Evolutionary conservation across 1,139 yeast genomes (phyloP), one percentile per base, ranked within the genome.

Genomic region (Wickerhamomyces sp.): DNA sequence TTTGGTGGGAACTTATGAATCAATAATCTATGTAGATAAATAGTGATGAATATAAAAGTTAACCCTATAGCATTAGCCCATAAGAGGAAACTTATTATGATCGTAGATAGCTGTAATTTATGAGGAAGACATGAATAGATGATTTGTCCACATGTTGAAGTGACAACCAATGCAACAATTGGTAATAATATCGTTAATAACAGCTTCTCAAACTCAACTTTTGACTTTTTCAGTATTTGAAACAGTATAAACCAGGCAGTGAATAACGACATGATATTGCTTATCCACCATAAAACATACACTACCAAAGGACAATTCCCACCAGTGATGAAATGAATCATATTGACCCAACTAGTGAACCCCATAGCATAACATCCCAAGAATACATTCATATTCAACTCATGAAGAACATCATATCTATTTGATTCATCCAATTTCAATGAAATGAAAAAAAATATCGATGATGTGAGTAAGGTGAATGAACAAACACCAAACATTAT

Each of bases 291-390:
- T 34, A 87, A 63, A 1, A 71, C 76, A 62, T 77, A 85, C 3
- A 72, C 60, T 4, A 76, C 73, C 4, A 72, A 61, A 35, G 72
- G 65, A 66, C 73, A 69, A 10, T 55, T 50, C 6, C 63, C 65
- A 9, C 64, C 61, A 6, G 73, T 33, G 6, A 55, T 34, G 6
- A 38, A 27, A 27, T 62, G 36, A 23, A 79, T 64, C 64, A 76
- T 74, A 58, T 80, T 83, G 41, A 84, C 72, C 49, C 88, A 64
- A 2, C 95, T 80, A 18, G 79, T 73, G 49, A 73, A 71, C 0
- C 89, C 95, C 96, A 89, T 89, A 13, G 88, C 83, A 45, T 76
- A 75, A 52, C 91, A 81, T 4, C 95, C 96, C 70, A 87, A 67
- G 56, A 80, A 86, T 6, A 81, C 76, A 27, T 83, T 75, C 37